These are phyloP conservation scores for Backusella liffmaniae DNA, from an alignment of 192 early-diverging fungal species.

Conservation along the genomic window DNA sequence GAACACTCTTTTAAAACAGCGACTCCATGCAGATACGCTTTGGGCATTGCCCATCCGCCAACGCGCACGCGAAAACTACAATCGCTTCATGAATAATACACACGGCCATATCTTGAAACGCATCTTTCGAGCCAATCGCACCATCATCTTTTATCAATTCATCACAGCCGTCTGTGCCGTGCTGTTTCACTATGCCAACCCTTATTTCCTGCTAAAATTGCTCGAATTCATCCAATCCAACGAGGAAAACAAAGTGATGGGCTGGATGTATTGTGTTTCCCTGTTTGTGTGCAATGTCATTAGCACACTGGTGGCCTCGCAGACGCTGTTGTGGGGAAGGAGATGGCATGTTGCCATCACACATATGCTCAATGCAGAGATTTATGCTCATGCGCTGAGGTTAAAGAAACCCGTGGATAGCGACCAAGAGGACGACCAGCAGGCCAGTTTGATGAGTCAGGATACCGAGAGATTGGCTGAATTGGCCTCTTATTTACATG, in stretches of 20 bases:
- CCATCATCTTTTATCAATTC: constrained; percentile 24
- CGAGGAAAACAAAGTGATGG: constrained; percentile 30
- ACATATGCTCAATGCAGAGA: constrained; percentile 50
- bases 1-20: constrained; percentile 21
- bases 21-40: constrained; percentile 15
- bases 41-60: constrained; percentile 23
- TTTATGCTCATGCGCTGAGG: constrained; percentile 50
- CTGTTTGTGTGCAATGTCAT: constrained; percentile 48
- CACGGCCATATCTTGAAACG: not conserved
- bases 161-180: constrained; percentile 32
- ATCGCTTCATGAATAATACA: not conserved
- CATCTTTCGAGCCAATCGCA: constrained; percentile 17
- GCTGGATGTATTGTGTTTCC: constrained; percentile 48
- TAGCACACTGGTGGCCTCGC: constrained; percentile 33
- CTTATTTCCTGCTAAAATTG: constrained; percentile 46
- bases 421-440: constrained; percentile 30
- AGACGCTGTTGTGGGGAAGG: constrained; percentile 49
- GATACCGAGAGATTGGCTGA: constrained; percentile 68
- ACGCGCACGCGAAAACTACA: constrained; percentile 20
- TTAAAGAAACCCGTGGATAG: constrained; percentile 15
- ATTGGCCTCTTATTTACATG: constrained; percentile 57
- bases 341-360: constrained; percentile 51
- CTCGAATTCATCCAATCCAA: constrained; percentile 40
- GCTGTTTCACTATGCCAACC: constrained; percentile 46
- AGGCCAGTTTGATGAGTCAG: constrained; percentile 71